These are phyloP conservation scores for Erucastrum elatum DNA, from an alignment of 345 rosid species.

Conservation along the genomic window DNA sequence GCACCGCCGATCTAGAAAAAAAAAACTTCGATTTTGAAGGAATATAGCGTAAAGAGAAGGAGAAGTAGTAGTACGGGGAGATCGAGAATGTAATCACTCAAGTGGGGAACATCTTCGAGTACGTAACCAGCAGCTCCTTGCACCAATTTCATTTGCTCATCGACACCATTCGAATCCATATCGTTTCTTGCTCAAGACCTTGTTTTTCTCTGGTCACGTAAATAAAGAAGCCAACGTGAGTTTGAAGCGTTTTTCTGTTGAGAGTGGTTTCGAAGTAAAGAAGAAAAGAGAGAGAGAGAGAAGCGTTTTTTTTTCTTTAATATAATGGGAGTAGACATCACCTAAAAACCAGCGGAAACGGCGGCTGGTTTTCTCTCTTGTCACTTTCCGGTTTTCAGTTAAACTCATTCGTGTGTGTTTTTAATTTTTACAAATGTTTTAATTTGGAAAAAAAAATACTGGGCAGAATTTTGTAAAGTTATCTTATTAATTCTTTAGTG, in stretches of 20 bases:
- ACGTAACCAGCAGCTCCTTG: slow-evolving; percentile 61
- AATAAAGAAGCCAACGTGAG: background rate
- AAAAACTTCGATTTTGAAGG: background rate
- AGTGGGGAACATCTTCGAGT: slow-evolving; percentile 81
- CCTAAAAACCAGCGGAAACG: slow-evolving; percentile 7
- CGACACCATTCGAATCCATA: slow-evolving; percentile 36
- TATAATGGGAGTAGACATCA: background rate
- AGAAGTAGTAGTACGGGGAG: slow-evolving; percentile 50
- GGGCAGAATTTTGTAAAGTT: too few relatives aligned
- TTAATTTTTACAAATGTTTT: too few relatives aligned
- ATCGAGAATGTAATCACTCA: slow-evolving; percentile 65
- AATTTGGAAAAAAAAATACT: too few relatives aligned
- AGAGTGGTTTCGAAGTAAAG: slow-evolving; percentile 18
- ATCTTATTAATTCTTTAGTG: too few relatives aligned
- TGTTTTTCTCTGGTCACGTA: too few relatives aligned
- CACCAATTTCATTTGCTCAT: slow-evolving; percentile 42
- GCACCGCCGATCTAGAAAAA: slow-evolving; percentile 9
- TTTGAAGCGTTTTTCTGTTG: slow-evolving; percentile 12
- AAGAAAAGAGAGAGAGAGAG: too few relatives aligned
- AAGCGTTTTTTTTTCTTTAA: background rate
- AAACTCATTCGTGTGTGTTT: too few relatives aligned
- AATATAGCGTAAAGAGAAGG: background rate
- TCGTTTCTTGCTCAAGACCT: slow-evolving; percentile 5
- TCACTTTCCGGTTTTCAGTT: slow-evolving; percentile 19
- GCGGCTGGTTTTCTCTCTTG: slow-evolving; percentile 36